Percentiles rank a stretch among this genome's conserved stretches.
phyloP scores from a whole-genome alignment of 1,284 basidiomycete species.

The Rhodotorula sp. region DNA sequence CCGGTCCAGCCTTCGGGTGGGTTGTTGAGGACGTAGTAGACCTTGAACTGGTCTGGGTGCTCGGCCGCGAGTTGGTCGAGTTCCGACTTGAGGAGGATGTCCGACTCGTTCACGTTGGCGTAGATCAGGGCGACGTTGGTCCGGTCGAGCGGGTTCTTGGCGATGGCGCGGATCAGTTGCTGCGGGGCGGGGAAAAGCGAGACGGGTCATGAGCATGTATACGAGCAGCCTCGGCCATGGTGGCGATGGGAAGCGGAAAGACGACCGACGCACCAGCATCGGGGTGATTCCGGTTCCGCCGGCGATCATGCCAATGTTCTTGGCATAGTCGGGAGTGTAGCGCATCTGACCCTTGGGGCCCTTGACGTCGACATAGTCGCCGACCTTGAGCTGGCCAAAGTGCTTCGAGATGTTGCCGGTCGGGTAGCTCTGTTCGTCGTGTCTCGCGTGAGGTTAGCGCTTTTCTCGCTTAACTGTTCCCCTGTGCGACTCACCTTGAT shows the following conservation, averaged over 20 bases:
- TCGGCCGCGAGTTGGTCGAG: conserved; percentile 71
- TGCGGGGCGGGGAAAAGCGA: conserved; percentile 23
- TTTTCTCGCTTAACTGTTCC: too few relatives aligned
- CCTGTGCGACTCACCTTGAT: too few relatives aligned
- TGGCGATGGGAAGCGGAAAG: too few relatives aligned
- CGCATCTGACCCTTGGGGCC: conserved; percentile 87
- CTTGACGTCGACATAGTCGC: conserved; percentile 81
- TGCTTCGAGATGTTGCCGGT: conserved; percentile 92
- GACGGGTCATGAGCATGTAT: too few relatives aligned
- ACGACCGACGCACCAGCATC: conserved; percentile 66
- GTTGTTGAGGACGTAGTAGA: conserved; percentile 92
- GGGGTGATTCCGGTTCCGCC: conserved; percentile 93
- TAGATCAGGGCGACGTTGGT: conserved; percentile 92
- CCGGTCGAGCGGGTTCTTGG: conserved; percentile 78
- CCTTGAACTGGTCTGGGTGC: conserved; percentile 69
- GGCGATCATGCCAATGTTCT: conserved; percentile 90
- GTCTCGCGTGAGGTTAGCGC: neutral
- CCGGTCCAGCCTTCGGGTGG: conserved; percentile 79
- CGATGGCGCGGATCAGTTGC: conserved; percentile 86
- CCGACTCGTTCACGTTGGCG: conserved; percentile 70
- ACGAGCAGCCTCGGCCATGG: too few relatives aligned
- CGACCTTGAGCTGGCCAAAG: conserved; percentile 74
- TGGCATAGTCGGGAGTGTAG: conserved; percentile 59
- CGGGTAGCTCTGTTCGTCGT: conserved; percentile 71
- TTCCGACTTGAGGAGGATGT: conserved; percentile 72